A percentile compares a stretch with the other conserved stretches of the same genome.
phyloP scores from a whole-genome alignment of 108 stramenopile genomes.

The Schizochytrium sp. region DNA sequence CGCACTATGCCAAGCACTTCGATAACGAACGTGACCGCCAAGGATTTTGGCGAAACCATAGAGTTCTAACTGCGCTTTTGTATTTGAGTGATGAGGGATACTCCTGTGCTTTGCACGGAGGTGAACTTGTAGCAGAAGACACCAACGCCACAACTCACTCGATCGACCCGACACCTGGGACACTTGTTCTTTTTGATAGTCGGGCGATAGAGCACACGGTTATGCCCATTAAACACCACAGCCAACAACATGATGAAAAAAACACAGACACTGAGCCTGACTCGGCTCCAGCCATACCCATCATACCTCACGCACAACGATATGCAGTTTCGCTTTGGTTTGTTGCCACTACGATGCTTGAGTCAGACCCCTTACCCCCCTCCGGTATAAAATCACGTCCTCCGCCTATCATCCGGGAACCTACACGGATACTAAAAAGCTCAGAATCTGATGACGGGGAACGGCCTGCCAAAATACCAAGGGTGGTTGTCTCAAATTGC shows the following conservation, averaged over 20 bases:
- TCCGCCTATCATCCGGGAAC: background rate
- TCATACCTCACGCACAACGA: background rate
- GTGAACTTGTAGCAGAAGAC: conserved; percentile 9
- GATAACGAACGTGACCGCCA: conserved; percentile 44
- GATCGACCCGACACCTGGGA: conserved; percentile 5
- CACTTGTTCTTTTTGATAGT: conserved; percentile 52
- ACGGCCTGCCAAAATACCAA: background rate
- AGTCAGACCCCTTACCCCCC: conserved; percentile 10
- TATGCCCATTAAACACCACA: background rate
- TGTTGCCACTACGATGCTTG: conserved; percentile 18
- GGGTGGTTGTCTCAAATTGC: background rate
- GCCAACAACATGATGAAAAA: background rate
- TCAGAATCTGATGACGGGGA: background rate
- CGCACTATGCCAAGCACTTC: conserved; percentile 47
- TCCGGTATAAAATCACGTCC: conserved; percentile 6
- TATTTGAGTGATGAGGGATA: conserved; percentile 29
- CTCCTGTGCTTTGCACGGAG: background rate
- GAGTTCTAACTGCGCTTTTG: conserved; percentile 28
- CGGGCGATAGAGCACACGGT: conserved; percentile 40
- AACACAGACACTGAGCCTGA: too few relatives aligned
- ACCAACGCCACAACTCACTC: conserved; percentile 11
- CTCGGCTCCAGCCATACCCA: background rate
- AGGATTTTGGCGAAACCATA: background rate
- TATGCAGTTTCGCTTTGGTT: conserved; percentile 40
- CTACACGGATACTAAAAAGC: too few relatives aligned